Evolutionary conservation across 139 green algal genomes (phyloP), one percentile per base, ranked within the genome.

Genomic region (Chlorella sp.): DNA sequence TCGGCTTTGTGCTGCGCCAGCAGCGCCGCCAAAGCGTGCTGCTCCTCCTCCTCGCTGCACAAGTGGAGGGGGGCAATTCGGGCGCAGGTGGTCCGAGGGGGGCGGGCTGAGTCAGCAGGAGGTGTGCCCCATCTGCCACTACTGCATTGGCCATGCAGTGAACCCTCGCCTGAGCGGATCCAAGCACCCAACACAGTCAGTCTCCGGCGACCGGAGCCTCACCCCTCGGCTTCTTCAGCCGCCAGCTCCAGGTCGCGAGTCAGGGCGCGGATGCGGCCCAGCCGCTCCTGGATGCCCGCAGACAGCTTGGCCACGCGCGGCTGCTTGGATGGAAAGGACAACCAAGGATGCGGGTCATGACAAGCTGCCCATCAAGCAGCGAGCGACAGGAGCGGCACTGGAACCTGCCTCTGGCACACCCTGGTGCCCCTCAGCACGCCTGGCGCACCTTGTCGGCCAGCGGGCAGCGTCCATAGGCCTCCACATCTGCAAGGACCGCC

Each of bases 161-260:
- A n/a, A n/a, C n/a, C n/a, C n/a, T n/a, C n/a, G n/a, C n/a, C n/a
- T n/a, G n/a, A n/a, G n/a, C n/a, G n/a, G n/a, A n/a, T n/a, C n/a
- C n/a, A n/a, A n/a, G n/a, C n/a, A n/a, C n/a, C n/a, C n/a, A n/a
- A n/a, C n/a, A n/a, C n/a, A n/a, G n/a, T 11, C 8, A 11, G 11
- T 8, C 11, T 54, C 8, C 46, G 11, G 46, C 46, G 13, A 16
- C 24, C 51, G 51, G 46, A 60, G 11, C 51, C 51, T 84, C 85
- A 96, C 94, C 90, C 94, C 76, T 97, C 94, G 77, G 95, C 90
- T 81, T 97, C 94, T 62, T 97, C 93, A 17, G 91, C 89, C 14
- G 95, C 76, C 26, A 93, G 79, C 68, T 96, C 89, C 14, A 97
- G 76, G 64, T 97, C 91, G 2, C 89, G 75, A 3, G 92, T 90